Percentiles rank a stretch among this genome's conserved stretches.
Evolutionary conservation across 352 stramenopile genomes (phyloP).

Genomic region (Phytophthora sansomeana): DNA sequence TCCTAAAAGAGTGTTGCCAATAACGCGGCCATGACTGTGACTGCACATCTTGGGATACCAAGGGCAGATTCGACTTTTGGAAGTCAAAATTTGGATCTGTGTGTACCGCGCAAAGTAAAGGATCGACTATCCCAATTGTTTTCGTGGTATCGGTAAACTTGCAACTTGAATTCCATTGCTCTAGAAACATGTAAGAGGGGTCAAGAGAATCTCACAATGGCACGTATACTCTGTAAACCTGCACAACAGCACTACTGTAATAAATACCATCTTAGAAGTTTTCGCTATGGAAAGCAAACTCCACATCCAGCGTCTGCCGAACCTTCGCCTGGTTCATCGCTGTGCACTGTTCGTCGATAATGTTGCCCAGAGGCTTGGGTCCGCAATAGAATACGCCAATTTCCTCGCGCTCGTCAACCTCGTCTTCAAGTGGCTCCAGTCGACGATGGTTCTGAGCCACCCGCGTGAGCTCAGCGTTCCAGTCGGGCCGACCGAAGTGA

Average conservation of each 20-base stretch:
- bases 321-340: conserved; percentile 59
- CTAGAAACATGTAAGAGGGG: too few species aligned
- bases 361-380: conserved; percentile 58
- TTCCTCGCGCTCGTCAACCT: conserved; percentile 54
- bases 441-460: conserved; percentile 56
- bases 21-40: too few species aligned
- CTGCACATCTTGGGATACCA: too few species aligned
- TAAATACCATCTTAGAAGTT: conserved; percentile 50
- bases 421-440: conserved; percentile 35
- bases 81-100: too few species aligned
- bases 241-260: background rate
- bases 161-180: too few species aligned
- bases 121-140: too few species aligned
- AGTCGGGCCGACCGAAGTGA: conserved; percentile 82
- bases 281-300: conserved; percentile 79
- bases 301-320: conserved; percentile 41
- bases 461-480: conserved; percentile 67
- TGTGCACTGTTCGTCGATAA: conserved; percentile 70
- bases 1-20: too few species aligned
- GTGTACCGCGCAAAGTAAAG: too few species aligned
- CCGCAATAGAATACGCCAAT: conserved; percentile 87
- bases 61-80: too few species aligned
- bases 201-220: too few species aligned
- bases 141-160: too few species aligned
- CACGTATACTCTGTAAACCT: too few species aligned